Evolutionary conservation across 768 basidiomycete genomes (phyloP).

Genomic region (Trametes elegans): DNA sequence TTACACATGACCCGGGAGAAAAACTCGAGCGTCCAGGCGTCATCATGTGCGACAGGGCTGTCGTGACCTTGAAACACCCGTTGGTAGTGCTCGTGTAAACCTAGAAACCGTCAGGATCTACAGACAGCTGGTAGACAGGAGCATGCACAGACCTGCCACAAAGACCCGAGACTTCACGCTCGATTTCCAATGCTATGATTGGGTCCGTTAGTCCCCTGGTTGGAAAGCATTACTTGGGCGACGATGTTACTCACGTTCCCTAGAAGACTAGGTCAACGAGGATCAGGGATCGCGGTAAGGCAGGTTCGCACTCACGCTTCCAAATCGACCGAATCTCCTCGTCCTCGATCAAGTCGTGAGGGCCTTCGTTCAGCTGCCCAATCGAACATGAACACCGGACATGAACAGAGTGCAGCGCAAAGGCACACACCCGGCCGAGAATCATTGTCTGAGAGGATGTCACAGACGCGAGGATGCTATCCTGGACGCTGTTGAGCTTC

Average conservation of each 20-base stretch:
- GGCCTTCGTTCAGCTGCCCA: background rate
- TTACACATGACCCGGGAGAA: slow-evolving; percentile 12
- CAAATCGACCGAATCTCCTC: background rate
- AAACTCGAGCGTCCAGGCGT: slow-evolving; percentile 9
- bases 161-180: slow-evolving; percentile 6
- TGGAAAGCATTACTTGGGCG: no score
- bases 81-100: background rate
- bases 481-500: background rate
- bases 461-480: background rate
- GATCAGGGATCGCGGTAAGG: no score
- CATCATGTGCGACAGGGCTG: background rate
- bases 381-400: no score
- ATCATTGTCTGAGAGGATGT: background rate
- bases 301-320: background rate
- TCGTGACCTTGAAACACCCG: background rate
- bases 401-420: background rate
- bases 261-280: background rate
- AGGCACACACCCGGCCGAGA: background rate
- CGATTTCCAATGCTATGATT: background rate
- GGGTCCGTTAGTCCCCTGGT: background rate
- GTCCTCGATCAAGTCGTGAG: background rate
- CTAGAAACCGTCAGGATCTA: no score
- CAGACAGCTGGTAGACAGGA: no score
- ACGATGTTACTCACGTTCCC: background rate
- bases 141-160: slow-evolving; percentile 2